Conservation (phyloP, 2,329 filamentous ascomycete genomes). For the Verticillium klebahnii region DNA sequence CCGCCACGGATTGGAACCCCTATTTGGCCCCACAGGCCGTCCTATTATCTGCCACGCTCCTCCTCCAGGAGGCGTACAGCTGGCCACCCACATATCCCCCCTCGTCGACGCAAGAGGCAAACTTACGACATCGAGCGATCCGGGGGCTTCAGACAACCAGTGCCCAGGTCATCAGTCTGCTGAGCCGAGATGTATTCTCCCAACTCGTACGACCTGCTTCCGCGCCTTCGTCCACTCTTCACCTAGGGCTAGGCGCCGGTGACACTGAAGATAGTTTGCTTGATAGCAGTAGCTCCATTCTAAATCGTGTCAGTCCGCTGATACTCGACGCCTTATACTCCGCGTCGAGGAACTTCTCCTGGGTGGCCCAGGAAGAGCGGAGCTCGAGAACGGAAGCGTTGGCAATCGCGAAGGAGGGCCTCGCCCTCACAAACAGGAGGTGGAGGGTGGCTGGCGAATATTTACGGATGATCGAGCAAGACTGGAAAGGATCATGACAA, state of each 20-base stretch:
- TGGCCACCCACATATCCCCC: conserved; percentile 20
- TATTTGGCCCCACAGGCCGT: conserved; percentile 15
- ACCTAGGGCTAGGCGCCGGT: neutral
- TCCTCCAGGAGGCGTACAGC: conserved; percentile 31
- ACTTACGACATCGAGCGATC: conserved; percentile 26
- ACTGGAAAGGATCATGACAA: conserved; percentile 22
- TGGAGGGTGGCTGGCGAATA: conserved; percentile 33
- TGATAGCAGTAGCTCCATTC: neutral
- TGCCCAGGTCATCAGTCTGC: conserved; percentile 21
- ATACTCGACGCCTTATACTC: conserved; percentile 31
- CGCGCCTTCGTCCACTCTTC: conserved; percentile 6
- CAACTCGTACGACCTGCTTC: conserved; percentile 16
- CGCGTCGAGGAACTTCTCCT: conserved; percentile 29
- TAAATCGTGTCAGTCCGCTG: conserved; percentile 23
- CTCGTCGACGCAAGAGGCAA: conserved; percentile 15
- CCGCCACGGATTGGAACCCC: neutral
- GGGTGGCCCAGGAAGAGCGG: conserved; percentile 31
- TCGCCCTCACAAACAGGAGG: conserved; percentile 22
- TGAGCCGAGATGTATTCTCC: conserved; percentile 16
- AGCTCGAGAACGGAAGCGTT: conserved; percentile 21
- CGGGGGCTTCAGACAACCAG: conserved; percentile 25
- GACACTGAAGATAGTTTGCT: neutral
- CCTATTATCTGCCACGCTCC: conserved; percentile 14
- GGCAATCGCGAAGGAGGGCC: conserved; percentile 21
- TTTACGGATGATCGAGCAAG: conserved; percentile 25